A percentile compares a stretch with the other conserved stretches of the same genome.
Conservation (phyloP, 164 flowering plant species). For the Sextonia rubra region DNA sequence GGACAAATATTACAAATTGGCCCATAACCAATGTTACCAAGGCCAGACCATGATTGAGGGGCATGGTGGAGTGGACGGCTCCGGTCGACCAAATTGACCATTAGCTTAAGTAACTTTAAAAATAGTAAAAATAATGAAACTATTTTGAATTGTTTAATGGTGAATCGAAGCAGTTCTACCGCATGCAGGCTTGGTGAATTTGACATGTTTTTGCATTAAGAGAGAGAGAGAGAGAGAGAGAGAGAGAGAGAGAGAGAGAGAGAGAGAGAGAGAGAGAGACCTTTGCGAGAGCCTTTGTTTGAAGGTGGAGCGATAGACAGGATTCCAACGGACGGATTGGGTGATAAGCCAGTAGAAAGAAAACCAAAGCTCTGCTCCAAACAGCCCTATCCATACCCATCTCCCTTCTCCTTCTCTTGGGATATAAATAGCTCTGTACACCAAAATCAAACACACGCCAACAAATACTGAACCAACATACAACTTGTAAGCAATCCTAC, state of each 20-base stretch:
- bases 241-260: neutral
- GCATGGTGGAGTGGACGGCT: no score
- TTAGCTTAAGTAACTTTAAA: no score
- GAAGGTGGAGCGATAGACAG: constrained; percentile 27
- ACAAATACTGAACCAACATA: constrained; percentile 18
- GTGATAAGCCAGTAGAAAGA: constrained; percentile 32
- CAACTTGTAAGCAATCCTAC: constrained; percentile 11
- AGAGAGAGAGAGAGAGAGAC: constrained; percentile 8
- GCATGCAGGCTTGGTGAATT: no score
- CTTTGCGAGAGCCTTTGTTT: constrained; percentile 39
- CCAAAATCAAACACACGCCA: constrained; percentile 23
- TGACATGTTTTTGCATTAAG: no score
- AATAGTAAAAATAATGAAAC: no score
- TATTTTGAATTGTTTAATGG: no score
- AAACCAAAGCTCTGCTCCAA: constrained; percentile 42
- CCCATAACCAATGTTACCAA: no score
- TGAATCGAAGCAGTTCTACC: no score
- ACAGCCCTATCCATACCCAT: constrained; percentile 41
- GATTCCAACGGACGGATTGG: constrained; percentile 29
- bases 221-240: no score
- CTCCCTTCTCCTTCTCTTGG: constrained; percentile 14
- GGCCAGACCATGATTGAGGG: no score
- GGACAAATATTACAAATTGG: no score
- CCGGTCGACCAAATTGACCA: no score
- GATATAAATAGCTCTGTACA: constrained; percentile 25